These are phyloP conservation scores for Xylaria arbuscula DNA, from an alignment of 2,329 filamentous ascomycete genomes.

Conservation along the genomic window DNA sequence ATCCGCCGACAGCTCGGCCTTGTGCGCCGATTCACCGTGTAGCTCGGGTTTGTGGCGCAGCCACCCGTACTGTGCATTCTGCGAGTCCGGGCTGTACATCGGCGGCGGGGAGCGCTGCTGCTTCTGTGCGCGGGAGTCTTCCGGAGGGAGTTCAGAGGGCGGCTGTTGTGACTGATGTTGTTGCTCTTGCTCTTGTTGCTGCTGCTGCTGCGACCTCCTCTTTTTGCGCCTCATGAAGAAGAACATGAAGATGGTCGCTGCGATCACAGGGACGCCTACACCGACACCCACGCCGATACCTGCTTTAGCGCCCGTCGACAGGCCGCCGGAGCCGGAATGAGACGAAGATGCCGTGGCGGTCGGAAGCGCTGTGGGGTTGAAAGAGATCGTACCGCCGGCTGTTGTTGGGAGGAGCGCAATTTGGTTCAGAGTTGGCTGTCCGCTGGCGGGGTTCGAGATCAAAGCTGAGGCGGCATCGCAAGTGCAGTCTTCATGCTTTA, in stretches of 20 bases:
- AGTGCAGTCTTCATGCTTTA: slow-evolving; percentile 44
- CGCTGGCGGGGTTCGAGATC: slow-evolving; percentile 40
- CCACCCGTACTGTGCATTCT: slow-evolving; percentile 33
- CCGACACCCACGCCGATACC: slow-evolving; percentile 43
- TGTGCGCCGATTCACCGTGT: slow-evolving; percentile 37
- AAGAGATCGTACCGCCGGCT: slow-evolving; percentile 43
- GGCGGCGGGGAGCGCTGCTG: slow-evolving; percentile 35
- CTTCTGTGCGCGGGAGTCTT: slow-evolving; percentile 14
- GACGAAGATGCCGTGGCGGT: slow-evolving; percentile 33
- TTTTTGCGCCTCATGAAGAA: slow-evolving; percentile 39
- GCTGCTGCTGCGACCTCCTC: slow-evolving; percentile 21
- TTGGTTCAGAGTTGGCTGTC: slow-evolving; percentile 41
- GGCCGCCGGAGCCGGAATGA: slow-evolving; percentile 23
- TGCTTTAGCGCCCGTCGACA: slow-evolving; percentile 38
- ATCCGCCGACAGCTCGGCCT: slow-evolving; percentile 38
- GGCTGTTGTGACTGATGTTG: slow-evolving; percentile 15
- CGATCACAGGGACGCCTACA: slow-evolving; percentile 38
- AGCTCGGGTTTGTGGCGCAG: slow-evolving; percentile 40
- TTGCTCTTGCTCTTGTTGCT: slow-evolving; percentile 20
- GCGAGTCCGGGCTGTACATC: slow-evolving; percentile 30
- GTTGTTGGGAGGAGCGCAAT: slow-evolving; percentile 42
- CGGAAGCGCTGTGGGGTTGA: slow-evolving; percentile 43
- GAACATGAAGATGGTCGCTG: slow-evolving; percentile 31
- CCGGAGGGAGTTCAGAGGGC: slow-evolving; percentile 29
- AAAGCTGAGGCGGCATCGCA: slow-evolving; percentile 42